phyloP scores from a whole-genome alignment of 1,139 yeast species.

The Debaryomycetaceae sp. region DNA sequence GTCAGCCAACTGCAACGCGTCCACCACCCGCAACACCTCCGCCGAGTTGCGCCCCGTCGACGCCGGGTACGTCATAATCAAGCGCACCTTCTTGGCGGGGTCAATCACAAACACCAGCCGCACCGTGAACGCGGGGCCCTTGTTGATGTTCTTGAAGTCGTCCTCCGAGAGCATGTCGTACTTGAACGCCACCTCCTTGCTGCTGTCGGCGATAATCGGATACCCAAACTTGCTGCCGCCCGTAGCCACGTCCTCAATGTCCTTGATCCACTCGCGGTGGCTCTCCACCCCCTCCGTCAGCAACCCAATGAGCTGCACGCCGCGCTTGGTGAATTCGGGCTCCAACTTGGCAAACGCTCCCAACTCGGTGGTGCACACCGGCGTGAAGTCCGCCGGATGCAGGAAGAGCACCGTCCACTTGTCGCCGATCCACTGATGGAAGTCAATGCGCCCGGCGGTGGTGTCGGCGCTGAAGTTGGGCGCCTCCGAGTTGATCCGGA shows the following conservation, averaged over 20 bases:
- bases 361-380: constrained; percentile 85
- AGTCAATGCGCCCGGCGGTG: constrained; percentile 68
- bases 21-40: constrained; percentile 76
- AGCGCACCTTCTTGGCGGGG: constrained; percentile 69
- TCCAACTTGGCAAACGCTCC: constrained; percentile 84
- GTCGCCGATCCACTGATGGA: constrained; percentile 73
- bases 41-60: constrained; percentile 87
- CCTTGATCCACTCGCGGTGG: constrained; percentile 79
- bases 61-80: constrained; percentile 76
- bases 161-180: constrained; percentile 86
- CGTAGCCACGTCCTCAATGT: constrained; percentile 67
- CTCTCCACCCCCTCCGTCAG: constrained; percentile 69
- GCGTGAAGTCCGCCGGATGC: constrained; percentile 87
- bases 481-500: constrained; percentile 62
- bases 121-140: constrained; percentile 69
- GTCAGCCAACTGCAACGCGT: constrained; percentile 75
- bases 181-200: constrained; percentile 60
- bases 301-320: constrained; percentile 72
- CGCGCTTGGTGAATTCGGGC: constrained; percentile 75
- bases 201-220: constrained; percentile 79
- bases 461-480: constrained; percentile 77
- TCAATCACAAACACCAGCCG: constrained; percentile 82
- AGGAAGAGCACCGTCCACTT: constrained; percentile 78
- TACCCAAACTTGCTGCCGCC: constrained; percentile 55
- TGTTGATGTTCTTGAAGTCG: constrained; percentile 72